A percentile compares a stretch with the other conserved stretches of the same genome.
These are phyloP conservation scores for Echeveria elegans DNA, from an alignment of 164 flowering plant species.

Conservation along the genomic window DNA sequence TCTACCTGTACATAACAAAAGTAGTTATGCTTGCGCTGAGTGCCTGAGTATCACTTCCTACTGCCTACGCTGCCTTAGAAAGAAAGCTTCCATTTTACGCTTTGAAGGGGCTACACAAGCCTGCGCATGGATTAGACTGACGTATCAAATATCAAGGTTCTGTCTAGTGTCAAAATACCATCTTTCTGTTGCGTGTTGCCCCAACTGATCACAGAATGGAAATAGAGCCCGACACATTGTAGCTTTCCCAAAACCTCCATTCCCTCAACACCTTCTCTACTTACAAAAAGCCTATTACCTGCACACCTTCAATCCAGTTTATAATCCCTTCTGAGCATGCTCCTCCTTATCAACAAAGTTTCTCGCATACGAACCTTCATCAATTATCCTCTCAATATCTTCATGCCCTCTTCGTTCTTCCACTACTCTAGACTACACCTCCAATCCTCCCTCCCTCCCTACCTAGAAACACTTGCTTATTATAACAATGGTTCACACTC, in stretches of 20 bases:
- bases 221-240: constrained; percentile 29
- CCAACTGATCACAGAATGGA: constrained; percentile 20
- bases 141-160: too few species aligned
- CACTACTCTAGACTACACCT: constrained; percentile 65
- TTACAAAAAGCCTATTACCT: constrained; percentile 76
- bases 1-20: too few species aligned
- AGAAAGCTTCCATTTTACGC: too few species aligned
- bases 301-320: constrained; percentile 69
- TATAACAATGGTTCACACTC: constrained; percentile 50
- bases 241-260: constrained; percentile 95
- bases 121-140: too few species aligned
- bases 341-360: constrained; percentile 64
- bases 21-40: too few species aligned
- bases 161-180: neutral
- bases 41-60: too few species aligned
- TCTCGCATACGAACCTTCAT: constrained; percentile 44
- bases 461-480: constrained; percentile 63
- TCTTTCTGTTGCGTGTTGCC: neutral
- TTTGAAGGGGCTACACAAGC: too few species aligned
- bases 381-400: constrained; percentile 13
- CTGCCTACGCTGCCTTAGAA: too few species aligned
- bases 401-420: constrained; percentile 15
- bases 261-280: constrained; percentile 72
- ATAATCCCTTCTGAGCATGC: constrained; percentile 48
- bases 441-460: constrained; percentile 47